Conservation (phyloP, 2,329 filamentous ascomycete species). For the Pestalotiopsis sp. region DNA sequence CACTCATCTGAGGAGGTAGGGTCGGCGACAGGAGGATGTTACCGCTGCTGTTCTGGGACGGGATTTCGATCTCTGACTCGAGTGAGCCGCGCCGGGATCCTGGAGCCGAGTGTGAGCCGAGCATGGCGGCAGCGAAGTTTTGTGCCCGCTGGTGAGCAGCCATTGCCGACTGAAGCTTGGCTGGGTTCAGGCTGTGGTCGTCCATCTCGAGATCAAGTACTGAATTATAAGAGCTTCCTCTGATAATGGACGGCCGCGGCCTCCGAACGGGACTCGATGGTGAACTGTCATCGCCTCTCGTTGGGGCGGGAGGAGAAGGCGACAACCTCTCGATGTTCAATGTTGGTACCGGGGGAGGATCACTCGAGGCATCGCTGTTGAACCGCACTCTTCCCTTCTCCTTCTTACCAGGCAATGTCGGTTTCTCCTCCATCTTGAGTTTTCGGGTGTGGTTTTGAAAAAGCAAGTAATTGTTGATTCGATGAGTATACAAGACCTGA, state of each 20-base stretch:
- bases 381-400: conserved; percentile 53
- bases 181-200: conserved; percentile 24
- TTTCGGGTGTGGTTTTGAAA: neutral
- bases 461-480: neutral
- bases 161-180: conserved; percentile 37
- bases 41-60: conserved; percentile 30
- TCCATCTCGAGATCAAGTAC: conserved; percentile 35
- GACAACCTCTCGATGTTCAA: conserved; percentile 10
- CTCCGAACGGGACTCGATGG: conserved; percentile 25
- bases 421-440: neutral
- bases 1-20: neutral
- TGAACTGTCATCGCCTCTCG: conserved; percentile 16
- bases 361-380: conserved; percentile 46
- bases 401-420: conserved; percentile 29
- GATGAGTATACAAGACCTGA: neutral
- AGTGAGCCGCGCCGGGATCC: conserved; percentile 38
- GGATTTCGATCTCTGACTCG: conserved; percentile 38
- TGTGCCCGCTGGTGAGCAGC: conserved; percentile 47
- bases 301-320: conserved; percentile 17
- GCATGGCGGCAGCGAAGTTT: conserved; percentile 43
- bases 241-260: conserved; percentile 45
- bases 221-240: conserved; percentile 43
- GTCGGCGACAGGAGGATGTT: conserved; percentile 22
- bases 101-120: conserved; percentile 37
- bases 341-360: conserved; percentile 24